Evolutionary conservation across 2,329 filamentous ascomycete genomes (phyloP).

Genomic region (Cordyceps cateniannulata): DNA sequence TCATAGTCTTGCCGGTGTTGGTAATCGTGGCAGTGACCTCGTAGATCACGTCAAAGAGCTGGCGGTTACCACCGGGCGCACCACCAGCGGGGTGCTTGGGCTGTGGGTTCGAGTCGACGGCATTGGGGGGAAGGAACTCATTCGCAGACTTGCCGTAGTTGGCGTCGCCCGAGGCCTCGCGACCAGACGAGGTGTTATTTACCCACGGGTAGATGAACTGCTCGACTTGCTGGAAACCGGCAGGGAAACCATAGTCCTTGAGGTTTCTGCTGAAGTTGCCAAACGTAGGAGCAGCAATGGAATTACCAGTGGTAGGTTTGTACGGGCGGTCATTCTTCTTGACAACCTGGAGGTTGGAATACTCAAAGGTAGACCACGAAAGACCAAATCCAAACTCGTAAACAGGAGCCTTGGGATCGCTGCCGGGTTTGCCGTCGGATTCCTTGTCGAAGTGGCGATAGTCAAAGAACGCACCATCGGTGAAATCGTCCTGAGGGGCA

Average conservation of each 20-base stretch:
- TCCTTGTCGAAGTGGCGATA: conserved; percentile 58
- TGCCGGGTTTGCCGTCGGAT: conserved; percentile 27
- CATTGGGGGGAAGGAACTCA: conserved; percentile 54
- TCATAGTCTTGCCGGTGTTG: conserved; percentile 60
- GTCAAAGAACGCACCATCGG: conserved; percentile 76
- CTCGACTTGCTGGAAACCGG: conserved; percentile 42
- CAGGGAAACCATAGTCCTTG: conserved; percentile 63
- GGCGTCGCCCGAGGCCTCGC: conserved; percentile 50
- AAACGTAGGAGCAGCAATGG: conserved; percentile 55
- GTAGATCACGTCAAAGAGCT: conserved; percentile 64
- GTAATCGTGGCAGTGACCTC: conserved; percentile 60
- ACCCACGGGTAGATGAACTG: conserved; percentile 67
- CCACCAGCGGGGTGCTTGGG: conserved; percentile 44
- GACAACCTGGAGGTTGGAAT: conserved; percentile 58
- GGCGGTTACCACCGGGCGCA: conserved; percentile 56
- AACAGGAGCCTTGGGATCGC: conserved; percentile 52
- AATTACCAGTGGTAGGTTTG: conserved; percentile 53
- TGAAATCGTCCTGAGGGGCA: conserved; percentile 67
- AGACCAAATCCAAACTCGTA: conserved; percentile 80
- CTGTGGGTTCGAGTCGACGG: conserved; percentile 50
- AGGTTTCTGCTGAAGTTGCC: conserved; percentile 58
- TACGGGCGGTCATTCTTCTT: conserved; percentile 47
- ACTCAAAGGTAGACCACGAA: conserved; percentile 72
- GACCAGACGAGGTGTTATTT: conserved; percentile 54
- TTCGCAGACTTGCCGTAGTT: conserved; percentile 53